Conservation (phyloP, 208 protist genomes). For the Acanthamoeba divionensis region DNA sequence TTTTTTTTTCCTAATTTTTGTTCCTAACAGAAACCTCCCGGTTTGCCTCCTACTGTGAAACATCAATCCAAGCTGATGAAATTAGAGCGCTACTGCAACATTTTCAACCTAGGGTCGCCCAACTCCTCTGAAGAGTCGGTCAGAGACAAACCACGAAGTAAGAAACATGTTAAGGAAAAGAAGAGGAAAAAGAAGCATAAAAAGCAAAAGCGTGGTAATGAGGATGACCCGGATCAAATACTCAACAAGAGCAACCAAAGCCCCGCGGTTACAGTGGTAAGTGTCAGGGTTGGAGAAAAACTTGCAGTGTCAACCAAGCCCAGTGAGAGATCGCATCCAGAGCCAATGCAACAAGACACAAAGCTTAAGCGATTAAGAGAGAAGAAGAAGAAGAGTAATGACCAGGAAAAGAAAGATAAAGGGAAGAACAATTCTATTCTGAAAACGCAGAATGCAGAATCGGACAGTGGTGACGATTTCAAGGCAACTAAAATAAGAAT, state of each 20-base stretch:
- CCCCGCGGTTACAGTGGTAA: too few relatives aligned
- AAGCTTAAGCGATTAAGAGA: neutral
- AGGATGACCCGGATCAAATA: neutral
- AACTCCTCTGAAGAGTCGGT: neutral
- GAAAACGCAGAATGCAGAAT: too few relatives aligned
- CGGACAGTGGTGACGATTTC: too few relatives aligned
- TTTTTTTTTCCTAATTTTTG: neutral
- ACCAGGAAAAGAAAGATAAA: too few relatives aligned
- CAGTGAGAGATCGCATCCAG: too few relatives aligned
- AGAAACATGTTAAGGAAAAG: neutral
- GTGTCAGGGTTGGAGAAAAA: too few relatives aligned
- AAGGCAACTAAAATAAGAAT: too few relatives aligned
- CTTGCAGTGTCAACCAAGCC: too few relatives aligned
- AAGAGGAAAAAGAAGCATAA: neutral
- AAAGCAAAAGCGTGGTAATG: neutral
- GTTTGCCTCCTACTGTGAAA: slow-evolving; percentile 15
- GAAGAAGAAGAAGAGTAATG: too few relatives aligned
- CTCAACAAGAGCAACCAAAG: too few relatives aligned
- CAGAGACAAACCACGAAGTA: neutral
- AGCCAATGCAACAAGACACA: neutral
- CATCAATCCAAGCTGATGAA: slow-evolving; percentile 33
- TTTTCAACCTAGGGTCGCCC: neutral
- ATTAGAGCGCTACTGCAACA: slow-evolving; percentile 12
- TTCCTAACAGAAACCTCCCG: neutral
- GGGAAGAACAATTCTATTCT: too few relatives aligned